Conservation (phyloP, 495 filamentous ascomycete species). For the Penicillium silybi region DNA sequence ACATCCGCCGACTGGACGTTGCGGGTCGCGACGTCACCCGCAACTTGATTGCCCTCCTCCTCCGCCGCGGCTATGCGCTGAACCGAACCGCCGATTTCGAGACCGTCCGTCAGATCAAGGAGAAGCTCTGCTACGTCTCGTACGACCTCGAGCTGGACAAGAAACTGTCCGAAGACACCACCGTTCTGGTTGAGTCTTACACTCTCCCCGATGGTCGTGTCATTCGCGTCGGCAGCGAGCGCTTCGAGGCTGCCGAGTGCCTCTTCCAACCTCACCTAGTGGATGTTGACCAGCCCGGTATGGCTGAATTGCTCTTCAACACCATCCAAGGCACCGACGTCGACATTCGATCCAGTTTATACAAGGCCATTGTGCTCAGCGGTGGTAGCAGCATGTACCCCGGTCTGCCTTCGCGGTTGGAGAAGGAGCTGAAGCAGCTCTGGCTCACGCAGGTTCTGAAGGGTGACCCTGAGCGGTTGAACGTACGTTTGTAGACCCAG, state of each 20-base stretch:
- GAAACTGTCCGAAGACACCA: constrained; percentile 93
- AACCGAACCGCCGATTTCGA: constrained; percentile 99
- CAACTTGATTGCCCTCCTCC: constrained; percentile 92
- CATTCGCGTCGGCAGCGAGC: constrained; percentile 90
- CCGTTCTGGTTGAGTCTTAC: constrained; percentile 94
- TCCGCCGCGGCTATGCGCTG: constrained; percentile 91
- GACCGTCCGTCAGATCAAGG: constrained; percentile 98
- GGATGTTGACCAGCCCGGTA: constrained; percentile 94
- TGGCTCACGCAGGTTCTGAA: constrained; percentile 91
- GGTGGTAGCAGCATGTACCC: constrained; percentile 99
- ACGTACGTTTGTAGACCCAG: constrained; percentile 42
- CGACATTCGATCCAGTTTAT: constrained; percentile 86
- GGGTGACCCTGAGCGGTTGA: constrained; percentile 86
- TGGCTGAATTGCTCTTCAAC: constrained; percentile 96
- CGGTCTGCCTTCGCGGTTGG: constrained; percentile 84
- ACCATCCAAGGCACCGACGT: constrained; percentile 95
- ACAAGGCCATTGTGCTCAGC: constrained; percentile 95
- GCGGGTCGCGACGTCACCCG: constrained; percentile 95
- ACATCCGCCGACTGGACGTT: constrained; percentile 88
- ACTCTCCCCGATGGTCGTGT: constrained; percentile 94
- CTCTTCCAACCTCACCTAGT: constrained; percentile 98
- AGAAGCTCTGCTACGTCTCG: constrained; percentile 99
- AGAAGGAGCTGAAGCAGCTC: constrained; percentile 98
- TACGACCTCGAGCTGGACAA: constrained; percentile 98
- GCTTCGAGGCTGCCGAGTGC: constrained; percentile 97